phyloP scores from a whole-genome alignment of 257 asterid genomes.

The Solanum pimpinellifolium region DNA sequence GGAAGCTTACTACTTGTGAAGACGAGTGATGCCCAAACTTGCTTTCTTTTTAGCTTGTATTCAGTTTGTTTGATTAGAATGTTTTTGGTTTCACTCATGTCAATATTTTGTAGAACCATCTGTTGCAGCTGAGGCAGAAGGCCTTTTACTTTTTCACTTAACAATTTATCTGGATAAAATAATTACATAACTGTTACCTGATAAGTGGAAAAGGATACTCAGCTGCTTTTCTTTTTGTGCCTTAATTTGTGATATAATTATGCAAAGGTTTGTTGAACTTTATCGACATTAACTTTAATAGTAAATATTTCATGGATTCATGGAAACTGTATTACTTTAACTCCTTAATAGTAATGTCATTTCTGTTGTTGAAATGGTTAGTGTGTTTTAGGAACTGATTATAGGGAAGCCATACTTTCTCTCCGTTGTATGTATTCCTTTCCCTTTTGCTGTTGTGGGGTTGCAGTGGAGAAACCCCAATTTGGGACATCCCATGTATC shows the following conservation, averaged over 20 bases:
- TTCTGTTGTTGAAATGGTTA: neutral
- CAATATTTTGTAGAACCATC: neutral
- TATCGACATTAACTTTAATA: neutral
- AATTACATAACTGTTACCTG: neutral
- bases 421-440: neutral
- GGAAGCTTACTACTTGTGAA: neutral
- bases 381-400: neutral
- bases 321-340: neutral
- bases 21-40: neutral
- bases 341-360: neutral
- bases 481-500: neutral
- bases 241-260: neutral
- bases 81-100: neutral
- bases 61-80: neutral
- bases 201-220: neutral
- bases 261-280: neutral
- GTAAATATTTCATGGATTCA: neutral
- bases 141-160: neutral
- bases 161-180: neutral
- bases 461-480: neutral
- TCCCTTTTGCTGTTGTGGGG: neutral
- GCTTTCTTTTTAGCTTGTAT: neutral
- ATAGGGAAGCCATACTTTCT: neutral
- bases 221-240: neutral
- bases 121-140: neutral